phyloP scores from a whole-genome alignment of 257 asterid genomes.

The Ilex asprella region DNA sequence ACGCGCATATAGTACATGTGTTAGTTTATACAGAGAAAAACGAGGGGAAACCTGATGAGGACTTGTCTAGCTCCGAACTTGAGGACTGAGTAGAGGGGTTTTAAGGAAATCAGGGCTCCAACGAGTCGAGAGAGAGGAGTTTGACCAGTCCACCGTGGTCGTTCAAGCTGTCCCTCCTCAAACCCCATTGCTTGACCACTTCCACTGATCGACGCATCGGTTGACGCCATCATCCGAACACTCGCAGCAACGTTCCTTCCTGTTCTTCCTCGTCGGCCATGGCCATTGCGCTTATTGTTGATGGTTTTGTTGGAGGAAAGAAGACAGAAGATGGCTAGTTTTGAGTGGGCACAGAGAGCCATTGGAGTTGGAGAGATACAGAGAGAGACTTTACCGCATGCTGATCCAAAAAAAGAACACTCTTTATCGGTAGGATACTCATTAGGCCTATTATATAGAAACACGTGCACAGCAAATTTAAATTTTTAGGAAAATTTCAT shows the following conservation, averaged over 20 bases:
- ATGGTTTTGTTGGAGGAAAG: conserved; percentile 10
- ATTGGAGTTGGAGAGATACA: conserved; percentile 13
- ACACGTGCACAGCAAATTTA: too few species aligned
- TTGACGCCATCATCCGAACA: conserved; percentile 20
- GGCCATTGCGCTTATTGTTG: conserved; percentile 1
- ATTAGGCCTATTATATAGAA: too few species aligned
- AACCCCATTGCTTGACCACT: conserved; percentile 29
- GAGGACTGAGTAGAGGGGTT: conserved; percentile 69
- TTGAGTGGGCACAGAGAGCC: conserved; percentile 37
- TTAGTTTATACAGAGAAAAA: not conserved
- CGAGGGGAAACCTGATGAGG: conserved; percentile 44
- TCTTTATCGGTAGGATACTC: too few species aligned
- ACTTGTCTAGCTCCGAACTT: conserved; percentile 92
- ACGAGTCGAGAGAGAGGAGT: conserved; percentile 81
- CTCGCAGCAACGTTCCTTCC: conserved; percentile 18
- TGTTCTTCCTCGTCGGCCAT: conserved; percentile 14
- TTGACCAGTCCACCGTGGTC: conserved; percentile 86
- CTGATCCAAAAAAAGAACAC: too few species aligned
- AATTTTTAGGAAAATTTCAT: too few species aligned
- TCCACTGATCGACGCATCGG: conserved; percentile 19
- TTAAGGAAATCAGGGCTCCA: conserved; percentile 69
- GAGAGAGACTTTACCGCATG: not conserved
- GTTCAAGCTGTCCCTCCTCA: conserved; percentile 76
- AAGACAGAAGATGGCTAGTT: conserved; percentile 30
- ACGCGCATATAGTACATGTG: too few species aligned